Evolutionary conservation across 1,284 basidiomycete genomes (phyloP), one percentile per base, ranked within the genome.

Genomic region (Ustilago cynodontis): DNA sequence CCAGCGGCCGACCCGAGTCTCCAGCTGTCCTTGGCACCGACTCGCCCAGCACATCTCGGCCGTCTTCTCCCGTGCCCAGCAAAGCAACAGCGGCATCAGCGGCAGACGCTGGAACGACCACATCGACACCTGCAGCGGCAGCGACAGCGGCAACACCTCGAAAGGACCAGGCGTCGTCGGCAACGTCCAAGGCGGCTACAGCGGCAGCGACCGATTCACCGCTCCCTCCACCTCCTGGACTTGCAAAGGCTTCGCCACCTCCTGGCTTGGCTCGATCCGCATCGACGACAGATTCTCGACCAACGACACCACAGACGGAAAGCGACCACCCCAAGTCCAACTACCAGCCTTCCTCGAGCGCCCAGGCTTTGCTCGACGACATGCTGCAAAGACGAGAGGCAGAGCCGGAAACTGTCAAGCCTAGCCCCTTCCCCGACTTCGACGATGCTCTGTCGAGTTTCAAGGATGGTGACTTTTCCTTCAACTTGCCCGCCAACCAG

Each of bases 261-360:
- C 70, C 70, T 22, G 70, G 70, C 33, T 33, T 72, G 55, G 70
- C 59, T 37, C 57, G 64, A 9, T 59, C 86, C 13, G 78, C 85
- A 1, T 74, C 80, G 31, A 69, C 80, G 20, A 79, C 72, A 33
- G 69, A 80, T 39, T 84, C 87, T 39, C 89, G 92, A 41, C 89
- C 90, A 26, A 88, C 90, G 52, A 90, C 90, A 3, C 92, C 93
- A 26, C 91, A 91, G 5, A 91, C 91, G 13, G 88, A 65, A 20
- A 67, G 64, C 68, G 65, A 65, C 31, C 66, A 93, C 49, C 89
- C 81, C 72, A 59, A 64, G 61, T 68, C 91, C 28, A 89, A 91
- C 3, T 95, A 95, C 86, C 93, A 94, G 83, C 93, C 94, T 87
- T 94, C 94, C 0, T 92, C 89, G 14, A 91, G 92, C 50, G 93